These are phyloP conservation scores for Mrakia frigida DNA, from an alignment of 768 basidiomycete genomes.

Conservation along the genomic window DNA sequence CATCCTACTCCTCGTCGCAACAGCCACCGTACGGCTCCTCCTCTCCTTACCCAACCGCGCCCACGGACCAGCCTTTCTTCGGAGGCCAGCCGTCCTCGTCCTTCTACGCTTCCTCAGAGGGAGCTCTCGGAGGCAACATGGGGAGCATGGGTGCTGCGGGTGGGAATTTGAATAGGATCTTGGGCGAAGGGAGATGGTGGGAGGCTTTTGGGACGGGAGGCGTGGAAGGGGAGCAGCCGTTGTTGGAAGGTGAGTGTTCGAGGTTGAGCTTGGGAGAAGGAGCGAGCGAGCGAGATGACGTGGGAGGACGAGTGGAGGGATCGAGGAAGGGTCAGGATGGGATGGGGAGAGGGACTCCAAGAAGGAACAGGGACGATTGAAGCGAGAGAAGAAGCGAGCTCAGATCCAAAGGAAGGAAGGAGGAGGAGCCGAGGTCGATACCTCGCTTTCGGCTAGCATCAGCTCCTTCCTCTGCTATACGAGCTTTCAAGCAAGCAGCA, in stretches of 20 bases:
- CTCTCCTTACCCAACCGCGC: neutral
- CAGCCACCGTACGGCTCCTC: constrained; percentile 9
- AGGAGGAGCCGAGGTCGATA: too few species aligned
- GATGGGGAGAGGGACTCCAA: neutral
- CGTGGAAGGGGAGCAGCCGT: constrained; percentile 89
- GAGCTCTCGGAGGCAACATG: constrained; percentile 24
- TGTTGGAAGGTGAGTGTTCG: constrained; percentile 83
- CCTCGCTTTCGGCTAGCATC: too few species aligned
- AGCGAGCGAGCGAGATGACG: neutral
- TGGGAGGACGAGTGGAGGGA: neutral
- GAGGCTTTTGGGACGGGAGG: constrained; percentile 93
- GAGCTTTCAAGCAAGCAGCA: too few species aligned
- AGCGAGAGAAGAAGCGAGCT: neutral
- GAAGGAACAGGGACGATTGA: neutral
- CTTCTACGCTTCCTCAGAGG: constrained; percentile 1
- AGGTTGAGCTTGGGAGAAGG: too few species aligned
- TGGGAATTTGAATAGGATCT: constrained; percentile 1
- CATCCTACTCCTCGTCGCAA: neutral
- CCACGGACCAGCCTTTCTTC: constrained; percentile 19
- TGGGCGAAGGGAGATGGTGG: constrained; percentile 70
- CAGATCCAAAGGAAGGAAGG: too few species aligned
- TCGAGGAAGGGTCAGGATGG: neutral
- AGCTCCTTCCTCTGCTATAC: too few species aligned
- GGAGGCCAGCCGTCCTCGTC: constrained; percentile 2
- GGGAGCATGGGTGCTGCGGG: constrained; percentile 24